Percentiles rank a stretch among this genome's conserved stretches.
phyloP scores from a whole-genome alignment of 305 asterid species.

The Fraxinus nigra region DNA sequence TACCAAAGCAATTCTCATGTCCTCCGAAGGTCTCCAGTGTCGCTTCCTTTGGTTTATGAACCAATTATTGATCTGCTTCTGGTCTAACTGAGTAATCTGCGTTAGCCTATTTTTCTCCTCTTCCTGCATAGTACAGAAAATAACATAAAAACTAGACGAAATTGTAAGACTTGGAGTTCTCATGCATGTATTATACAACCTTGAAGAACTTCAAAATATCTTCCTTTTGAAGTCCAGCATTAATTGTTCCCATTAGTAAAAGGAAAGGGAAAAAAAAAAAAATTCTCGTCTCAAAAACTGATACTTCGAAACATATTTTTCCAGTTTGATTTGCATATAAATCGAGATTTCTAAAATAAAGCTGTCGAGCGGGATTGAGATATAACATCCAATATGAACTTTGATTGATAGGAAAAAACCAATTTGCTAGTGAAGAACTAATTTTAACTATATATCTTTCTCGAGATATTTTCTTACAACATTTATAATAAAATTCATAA shows the following conservation, averaged over 20 bases:
- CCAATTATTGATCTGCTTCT: conserved; percentile 69
- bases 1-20: conserved; percentile 40
- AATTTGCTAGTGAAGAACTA: neutral
- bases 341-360: neutral
- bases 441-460: neutral
- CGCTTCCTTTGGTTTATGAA: conserved; percentile 68
- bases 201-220: neutral
- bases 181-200: neutral
- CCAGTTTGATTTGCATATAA: neutral
- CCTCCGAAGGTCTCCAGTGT: conserved; percentile 59
- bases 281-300: neutral
- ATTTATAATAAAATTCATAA: neutral
- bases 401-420: neutral
- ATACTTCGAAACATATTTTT: neutral
- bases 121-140: conserved; percentile 33
- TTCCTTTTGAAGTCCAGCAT: neutral
- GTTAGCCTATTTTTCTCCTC: conserved; percentile 48
- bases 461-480: neutral
- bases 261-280: neutral
- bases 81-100: conserved; percentile 48
- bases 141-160: neutral
- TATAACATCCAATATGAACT: neutral
- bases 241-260: neutral
- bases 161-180: neutral
- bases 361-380: neutral